A percentile compares a stretch with the other conserved stretches of the same genome.
These are phyloP conservation scores for Acorus gramineus DNA, from an alignment of 106 monocot species.

Conservation along the genomic window DNA sequence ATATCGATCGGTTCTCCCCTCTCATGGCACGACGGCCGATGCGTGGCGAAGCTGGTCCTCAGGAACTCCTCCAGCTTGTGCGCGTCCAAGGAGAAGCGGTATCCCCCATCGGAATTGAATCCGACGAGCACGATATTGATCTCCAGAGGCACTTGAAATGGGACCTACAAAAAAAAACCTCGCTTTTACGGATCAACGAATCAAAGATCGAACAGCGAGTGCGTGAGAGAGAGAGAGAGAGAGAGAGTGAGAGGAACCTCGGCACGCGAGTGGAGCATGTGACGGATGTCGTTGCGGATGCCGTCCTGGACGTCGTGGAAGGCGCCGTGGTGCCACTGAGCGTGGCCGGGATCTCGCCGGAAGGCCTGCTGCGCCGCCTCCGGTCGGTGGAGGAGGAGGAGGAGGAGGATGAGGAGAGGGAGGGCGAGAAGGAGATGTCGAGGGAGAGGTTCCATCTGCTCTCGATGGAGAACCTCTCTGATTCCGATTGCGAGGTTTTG, in stretches of 20 bases:
- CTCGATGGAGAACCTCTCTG: too few relatives aligned
- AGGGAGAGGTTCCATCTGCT: slow-evolving; percentile 6
- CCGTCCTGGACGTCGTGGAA: slow-evolving; percentile 88
- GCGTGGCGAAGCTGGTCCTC: slow-evolving; percentile 68
- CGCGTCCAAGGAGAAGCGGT: slow-evolving; percentile 61
- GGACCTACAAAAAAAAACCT: slow-evolving; percentile 48
- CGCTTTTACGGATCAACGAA: background rate
- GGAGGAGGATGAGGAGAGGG: slow-evolving; percentile 13
- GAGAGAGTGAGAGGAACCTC: slow-evolving; percentile 35
- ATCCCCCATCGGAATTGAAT: slow-evolving; percentile 79
- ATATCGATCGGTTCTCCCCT: slow-evolving; percentile 95
- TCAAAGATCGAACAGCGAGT: background rate
- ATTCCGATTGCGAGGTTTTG: too few relatives aligned
- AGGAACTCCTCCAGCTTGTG: slow-evolving; percentile 69
- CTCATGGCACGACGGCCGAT: slow-evolving; percentile 84
- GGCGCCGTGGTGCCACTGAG: slow-evolving; percentile 91
- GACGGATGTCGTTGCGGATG: slow-evolving; percentile 88
- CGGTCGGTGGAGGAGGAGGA: slow-evolving; percentile 12
- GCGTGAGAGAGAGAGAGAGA: background rate
- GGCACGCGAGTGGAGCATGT: slow-evolving; percentile 82
- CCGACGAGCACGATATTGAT: slow-evolving; percentile 84
- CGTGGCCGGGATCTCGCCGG: slow-evolving; percentile 88
- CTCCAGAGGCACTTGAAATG: slow-evolving; percentile 96
- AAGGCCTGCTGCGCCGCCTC: slow-evolving; percentile 46
- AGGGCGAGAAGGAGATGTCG: slow-evolving; percentile 8